Conservation (phyloP, 2,329 filamentous ascomycete genomes). For the Lomentospora prolificans region DNA sequence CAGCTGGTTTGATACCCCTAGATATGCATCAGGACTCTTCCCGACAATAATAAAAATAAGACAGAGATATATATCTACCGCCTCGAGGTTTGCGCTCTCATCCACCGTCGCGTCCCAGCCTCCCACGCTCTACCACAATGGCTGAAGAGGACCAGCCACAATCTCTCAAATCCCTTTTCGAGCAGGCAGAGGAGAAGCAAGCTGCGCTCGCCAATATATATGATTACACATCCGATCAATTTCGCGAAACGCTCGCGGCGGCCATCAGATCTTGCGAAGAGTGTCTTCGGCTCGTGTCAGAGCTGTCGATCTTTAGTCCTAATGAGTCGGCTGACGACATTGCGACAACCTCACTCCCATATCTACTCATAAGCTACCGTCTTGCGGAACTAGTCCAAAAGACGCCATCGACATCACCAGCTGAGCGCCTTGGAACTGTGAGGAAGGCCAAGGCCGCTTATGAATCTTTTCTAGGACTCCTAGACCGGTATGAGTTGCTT, state of each 20-base stretch:
- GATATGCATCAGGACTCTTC: too few relatives aligned
- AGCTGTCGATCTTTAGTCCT: constrained; percentile 74
- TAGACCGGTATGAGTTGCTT: constrained; percentile 73
- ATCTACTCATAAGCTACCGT: constrained; percentile 67
- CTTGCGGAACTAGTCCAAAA: constrained; percentile 72
- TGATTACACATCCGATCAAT: constrained; percentile 54
- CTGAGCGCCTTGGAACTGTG: constrained; percentile 54
- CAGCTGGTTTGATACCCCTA: background rate
- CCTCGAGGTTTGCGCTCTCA: background rate
- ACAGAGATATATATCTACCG: too few relatives aligned
- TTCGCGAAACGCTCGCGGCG: constrained; percentile 55
- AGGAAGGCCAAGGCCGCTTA: constrained; percentile 58
- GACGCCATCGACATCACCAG: constrained; percentile 40
- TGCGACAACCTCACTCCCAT: constrained; percentile 74
- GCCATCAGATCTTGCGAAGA: constrained; percentile 64
- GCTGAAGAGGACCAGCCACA: constrained; percentile 31
- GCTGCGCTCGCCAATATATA: constrained; percentile 50
- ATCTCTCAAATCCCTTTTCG: constrained; percentile 39
- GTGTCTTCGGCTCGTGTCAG: constrained; percentile 58
- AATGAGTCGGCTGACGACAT: constrained; percentile 89
- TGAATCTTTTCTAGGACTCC: constrained; percentile 65
- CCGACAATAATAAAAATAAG: too few relatives aligned
- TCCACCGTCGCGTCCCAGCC: background rate
- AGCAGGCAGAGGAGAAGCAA: constrained; percentile 41
- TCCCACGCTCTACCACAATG: constrained; percentile 16